These are phyloP conservation scores for Butyriboletus loyo DNA, from an alignment of 768 basidiomycete species.

Conservation along the genomic window DNA sequence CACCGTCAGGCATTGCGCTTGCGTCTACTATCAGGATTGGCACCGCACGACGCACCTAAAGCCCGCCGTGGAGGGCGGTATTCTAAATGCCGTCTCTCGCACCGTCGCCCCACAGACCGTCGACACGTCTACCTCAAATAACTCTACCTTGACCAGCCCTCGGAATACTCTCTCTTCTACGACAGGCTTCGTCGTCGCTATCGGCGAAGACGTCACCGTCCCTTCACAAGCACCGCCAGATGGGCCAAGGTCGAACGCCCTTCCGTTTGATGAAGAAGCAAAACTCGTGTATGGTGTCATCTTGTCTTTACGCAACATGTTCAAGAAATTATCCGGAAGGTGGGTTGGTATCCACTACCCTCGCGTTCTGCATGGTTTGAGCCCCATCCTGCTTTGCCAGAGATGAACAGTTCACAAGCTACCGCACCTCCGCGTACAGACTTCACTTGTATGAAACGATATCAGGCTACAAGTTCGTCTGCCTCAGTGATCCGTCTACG, in stretches of 20 bases:
- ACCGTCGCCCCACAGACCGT: conserved; percentile 44
- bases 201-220: conserved; percentile 41
- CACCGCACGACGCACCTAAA: conserved; percentile 74
- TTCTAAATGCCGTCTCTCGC: conserved; percentile 78
- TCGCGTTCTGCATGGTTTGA: not conserved
- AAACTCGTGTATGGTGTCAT: conserved; percentile 97
- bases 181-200: conserved; percentile 69
- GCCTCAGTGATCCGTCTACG: conserved; percentile 82
- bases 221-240: conserved; percentile 16
- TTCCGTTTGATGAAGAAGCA: conserved; percentile 95
- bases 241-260: conserved; percentile 41
- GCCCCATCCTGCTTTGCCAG: conserved; percentile 35
- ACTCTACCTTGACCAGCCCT: conserved; percentile 51
- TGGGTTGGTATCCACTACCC: conserved; percentile 7
- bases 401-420: conserved; percentile 88
- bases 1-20: conserved; percentile 73
- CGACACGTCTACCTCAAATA: conserved; percentile 32
- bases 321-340: conserved; percentile 91
- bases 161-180: conserved; percentile 63
- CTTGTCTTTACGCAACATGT: conserved; percentile 87
- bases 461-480: conserved; percentile 93
- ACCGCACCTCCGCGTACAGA: conserved; percentile 89
- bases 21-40: conserved; percentile 97
- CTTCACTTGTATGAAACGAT: conserved; percentile 90
- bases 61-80: conserved; percentile 67